Base-by-base conservation (phyloP, 805 yeast species). In the Candida stauntonica region DNA sequence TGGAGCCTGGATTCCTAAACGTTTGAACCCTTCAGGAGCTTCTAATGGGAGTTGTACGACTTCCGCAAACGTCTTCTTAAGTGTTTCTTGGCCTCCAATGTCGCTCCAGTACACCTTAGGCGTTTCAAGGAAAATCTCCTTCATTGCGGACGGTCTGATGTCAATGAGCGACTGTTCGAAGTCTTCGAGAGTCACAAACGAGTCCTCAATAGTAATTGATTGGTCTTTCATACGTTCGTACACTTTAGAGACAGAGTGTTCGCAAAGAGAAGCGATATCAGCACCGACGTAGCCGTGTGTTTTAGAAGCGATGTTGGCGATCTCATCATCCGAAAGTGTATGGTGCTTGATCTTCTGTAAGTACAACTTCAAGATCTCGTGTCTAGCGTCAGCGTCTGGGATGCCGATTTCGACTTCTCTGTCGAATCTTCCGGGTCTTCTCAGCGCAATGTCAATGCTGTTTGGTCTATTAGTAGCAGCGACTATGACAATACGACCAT, bases 251-350 rank as follows among this genome's bases (percentile, higher is more conserved):
- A 87, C 96, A 6, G 94, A 75, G 55, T 93, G 99, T 35, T 97
- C 68, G 44, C 89, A 79, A 17, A 93, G 66, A 0, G 97, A 95
- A 4, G 84, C 77, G 33, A 93, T 62, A 63, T 93, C 99, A 0
- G 98, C 96, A 33, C 99, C 99, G 2, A 93, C 99, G 55, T 86
- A 93, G 5, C 99, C 99, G 61, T 93, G 99, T 0, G 98, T 89
- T 54, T 77, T 81, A 5, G 76, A 60, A 0, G 96, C 86, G 29
- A 89, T 63, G 2, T 51, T 52, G n/a, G 63, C 57, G n/a, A 89
- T 72, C 27, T 85, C 81, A 0, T 67, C 77, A 0, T 58, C 63
- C 0, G 68, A 55, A 27, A 91, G 58, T 0, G 62, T 63, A 50
- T 79, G 80, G 15, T 79, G 75, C 14, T 58, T 55, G 66, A 68